Base-by-base conservation (phyloP, 73 alveolate species). In the Loxodes magnus region DNA sequence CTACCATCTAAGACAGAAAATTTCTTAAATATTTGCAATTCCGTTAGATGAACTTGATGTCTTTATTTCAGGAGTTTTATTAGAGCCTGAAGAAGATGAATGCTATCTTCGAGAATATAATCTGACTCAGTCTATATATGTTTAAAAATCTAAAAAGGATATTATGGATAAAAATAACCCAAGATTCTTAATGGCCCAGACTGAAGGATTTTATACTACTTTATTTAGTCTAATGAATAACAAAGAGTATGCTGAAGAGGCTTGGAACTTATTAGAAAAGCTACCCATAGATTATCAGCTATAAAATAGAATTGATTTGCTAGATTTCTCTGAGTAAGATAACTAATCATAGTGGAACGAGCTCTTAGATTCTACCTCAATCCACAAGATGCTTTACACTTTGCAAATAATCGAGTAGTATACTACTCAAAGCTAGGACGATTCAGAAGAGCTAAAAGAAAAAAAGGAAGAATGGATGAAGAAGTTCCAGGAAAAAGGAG, bases 201-300 rank as follows among this genome's bases (percentile, higher is more conserved):
- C 68, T 28, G 57, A 71, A 27, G 44, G 38, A 30, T 42, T 58
- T 34, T 34, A 43, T 38, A 71, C 68, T 23, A 4, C 9, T 14
- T 23, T 69, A 29, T 70, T 70, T 56, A 39, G 12, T 24, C 54
- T 75, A 0, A 29, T 75, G 37, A 15, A 51, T 26, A 35, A 31
- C 5, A 55, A 65, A 7, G 76, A 34, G 1, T 31, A 69, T 61
- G 43, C 65, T 46, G 83, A 75, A 12, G 49, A 64, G 7, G 51
- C 80, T 1, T 75, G 90, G 90, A 59, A 75, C 16, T 58, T 75
- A 35, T 49, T 75, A 21, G 28, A 22, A 37, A 55, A 71, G 50
- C 64, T 75, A 2, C 90, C 90, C 22, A 65, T 58, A 14, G 42
- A 75, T 27, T 44, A 55, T 4, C 30, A 59, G 12, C 79, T 72